Evolutionary conservation across 768 basidiomycete genomes (phyloP).

Genomic region (Cyclocybe aegerita): DNA sequence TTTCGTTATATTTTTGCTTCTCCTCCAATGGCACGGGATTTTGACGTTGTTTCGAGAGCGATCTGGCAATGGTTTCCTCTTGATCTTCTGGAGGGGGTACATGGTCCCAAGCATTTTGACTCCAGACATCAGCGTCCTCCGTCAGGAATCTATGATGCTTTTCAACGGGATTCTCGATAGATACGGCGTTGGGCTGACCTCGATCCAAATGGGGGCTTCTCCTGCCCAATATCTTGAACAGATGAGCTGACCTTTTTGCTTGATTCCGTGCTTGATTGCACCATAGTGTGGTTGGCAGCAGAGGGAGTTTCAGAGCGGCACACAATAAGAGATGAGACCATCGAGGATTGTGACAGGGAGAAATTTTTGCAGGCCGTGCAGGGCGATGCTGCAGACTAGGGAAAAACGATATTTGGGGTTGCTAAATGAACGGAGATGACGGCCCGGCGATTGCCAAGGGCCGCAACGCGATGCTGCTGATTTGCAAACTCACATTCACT

Average conservation of each 20-base stretch:
- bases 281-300: constrained; percentile 1
- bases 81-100: constrained; percentile 85
- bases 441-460: background rate
- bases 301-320: background rate
- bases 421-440: background rate
- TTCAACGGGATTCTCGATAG: background rate
- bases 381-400: too few species aligned
- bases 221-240: constrained; percentile 55
- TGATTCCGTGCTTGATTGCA: constrained; percentile 7
- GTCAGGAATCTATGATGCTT: constrained; percentile 59
- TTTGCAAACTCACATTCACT: too few species aligned
- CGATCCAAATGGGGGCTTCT: constrained; percentile 71
- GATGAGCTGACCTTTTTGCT: constrained; percentile 53
- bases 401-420: background rate
- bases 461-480: background rate
- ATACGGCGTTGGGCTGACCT: constrained; percentile 30
- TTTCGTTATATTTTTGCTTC: constrained; percentile 68
- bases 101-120: constrained; percentile 91
- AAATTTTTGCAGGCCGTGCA: too few species aligned
- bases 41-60: constrained; percentile 67
- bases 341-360: too few species aligned
- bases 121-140: constrained; percentile 73
- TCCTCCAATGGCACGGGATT: constrained; percentile 77
- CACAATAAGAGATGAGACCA: too few species aligned
- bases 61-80: constrained; percentile 63